Percentiles rank a stretch among this genome's conserved stretches.
These are phyloP conservation scores for Apophysomyces sp. DNA, from an alignment of 371 early-diverging fungal species.

Conservation along the genomic window DNA sequence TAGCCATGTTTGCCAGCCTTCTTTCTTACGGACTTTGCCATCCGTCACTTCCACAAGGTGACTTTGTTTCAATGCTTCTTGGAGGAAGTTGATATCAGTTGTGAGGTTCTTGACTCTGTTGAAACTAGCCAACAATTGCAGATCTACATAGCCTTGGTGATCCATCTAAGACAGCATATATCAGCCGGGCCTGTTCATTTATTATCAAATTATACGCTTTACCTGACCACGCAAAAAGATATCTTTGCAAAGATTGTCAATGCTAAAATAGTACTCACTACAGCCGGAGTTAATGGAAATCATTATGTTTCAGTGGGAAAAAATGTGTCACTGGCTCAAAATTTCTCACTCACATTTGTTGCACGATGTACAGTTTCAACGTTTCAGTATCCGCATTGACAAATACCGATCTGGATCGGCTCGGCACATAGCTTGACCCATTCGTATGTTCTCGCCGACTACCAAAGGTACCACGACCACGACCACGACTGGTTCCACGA, in stretches of 20 bases:
- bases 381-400: conserved; percentile 38
- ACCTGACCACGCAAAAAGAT: conserved; percentile 77
- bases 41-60: conserved; percentile 53
- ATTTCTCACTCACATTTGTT: conserved; percentile 40
- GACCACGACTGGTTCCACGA: conserved; percentile 29
- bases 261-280: conserved; percentile 87
- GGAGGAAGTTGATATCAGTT: conserved; percentile 55
- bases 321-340: background rate
- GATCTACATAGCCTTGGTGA: conserved; percentile 67
- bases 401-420: conserved; percentile 24
- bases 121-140: conserved; percentile 73
- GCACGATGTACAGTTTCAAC: conserved; percentile 46
- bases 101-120: conserved; percentile 77
- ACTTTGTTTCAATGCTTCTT: conserved; percentile 50
- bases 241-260: conserved; percentile 91
- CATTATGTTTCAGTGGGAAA: background rate
- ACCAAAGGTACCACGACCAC: conserved; percentile 21
- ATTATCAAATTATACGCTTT: background rate
- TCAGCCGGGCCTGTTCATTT: background rate
- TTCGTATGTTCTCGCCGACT: conserved; percentile 7
- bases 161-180: conserved; percentile 63
- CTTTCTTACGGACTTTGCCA: conserved; percentile 61
- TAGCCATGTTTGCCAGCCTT: conserved; percentile 76
- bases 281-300: background rate
- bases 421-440: conserved; percentile 4